These are phyloP conservation scores for Cenchrus fungigraminus DNA, from an alignment of 176 grass and related monocot species.

Conservation along the genomic window DNA sequence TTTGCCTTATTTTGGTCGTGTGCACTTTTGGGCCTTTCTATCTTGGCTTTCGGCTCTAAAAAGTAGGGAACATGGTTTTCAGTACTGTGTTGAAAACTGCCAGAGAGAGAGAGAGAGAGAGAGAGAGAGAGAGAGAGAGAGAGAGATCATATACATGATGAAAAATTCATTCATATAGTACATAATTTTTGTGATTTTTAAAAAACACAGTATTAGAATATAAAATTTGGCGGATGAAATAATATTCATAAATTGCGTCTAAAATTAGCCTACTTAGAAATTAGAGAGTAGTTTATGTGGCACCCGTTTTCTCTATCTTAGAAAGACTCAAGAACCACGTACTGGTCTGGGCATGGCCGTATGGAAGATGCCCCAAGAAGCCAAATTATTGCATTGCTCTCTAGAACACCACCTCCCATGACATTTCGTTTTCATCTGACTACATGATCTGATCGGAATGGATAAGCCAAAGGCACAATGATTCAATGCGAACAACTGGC, in stretches of 20 bases:
- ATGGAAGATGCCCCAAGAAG: not conserved
- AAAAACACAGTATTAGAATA: not conserved
- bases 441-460: not conserved
- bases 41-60: constrained; percentile 30
- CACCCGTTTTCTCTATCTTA: not conserved
- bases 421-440: constrained; percentile 1
- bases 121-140: not conserved
- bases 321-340: not conserved
- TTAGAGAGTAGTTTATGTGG: not conserved
- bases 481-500: constrained; percentile 11
- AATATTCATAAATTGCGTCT: not conserved
- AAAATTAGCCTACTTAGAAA: not conserved
- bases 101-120: not conserved
- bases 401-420: not conserved
- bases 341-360: not conserved
- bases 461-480: constrained; percentile 14
- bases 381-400: constrained; percentile 24
- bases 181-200: not conserved
- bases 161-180: not conserved
- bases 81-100: not conserved
- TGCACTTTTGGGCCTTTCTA: not conserved
- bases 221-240: not conserved
- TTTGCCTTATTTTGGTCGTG: constrained; percentile 18
- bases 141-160: not conserved
- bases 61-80: not conserved